Base-by-base conservation (phyloP, 1,284 basidiomycete genomes). In the Trichosporon faecale region DNA sequence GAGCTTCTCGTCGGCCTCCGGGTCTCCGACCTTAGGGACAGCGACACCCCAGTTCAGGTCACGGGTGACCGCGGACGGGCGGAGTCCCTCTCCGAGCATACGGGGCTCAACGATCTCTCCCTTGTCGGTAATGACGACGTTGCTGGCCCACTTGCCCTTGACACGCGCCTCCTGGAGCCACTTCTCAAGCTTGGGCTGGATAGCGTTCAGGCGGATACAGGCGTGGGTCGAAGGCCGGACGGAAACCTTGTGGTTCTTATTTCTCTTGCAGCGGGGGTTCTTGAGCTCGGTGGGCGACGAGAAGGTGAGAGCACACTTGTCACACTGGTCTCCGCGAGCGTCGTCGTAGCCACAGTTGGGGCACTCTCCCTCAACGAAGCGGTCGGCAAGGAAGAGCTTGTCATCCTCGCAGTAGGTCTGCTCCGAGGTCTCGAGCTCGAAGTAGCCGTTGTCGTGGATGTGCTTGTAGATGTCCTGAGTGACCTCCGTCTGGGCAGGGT, bases 311-410 rank as follows among this genome's bases (percentile, higher is more conserved):
- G 91, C 90, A 80, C 97, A 99, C 71, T 90, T 88, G 83, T 99
- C 97, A 84, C 97, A 99, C 86, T 99, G 97, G 83, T 99, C 97
- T 11, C 97, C 97, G 63, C 97, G 91, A 46, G 96, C 97, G 76
- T 98, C 96, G 72, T 94, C 90, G 74, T 90, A 93, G 68, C 88
- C 88, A 81, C 95, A 98, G 82, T 95, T 88, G 1, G 95, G 95
- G 82, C 95, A 98, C 64, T 88, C 93, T 14, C 95, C 95, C 83
- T 97, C 95, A 0, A 98, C 94, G 83, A 92, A 98, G 68, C 95
- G 91, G 85, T 98, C 95, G 18, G 95, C 95, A 49, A 98, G 85
- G 85, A 97, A 98, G 89, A 94, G 92, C 75, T 89, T 85, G 81
- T 94, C 95, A 46, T 91, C 90, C 84, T 94, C 91, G 79, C 95